Percentiles rank a stretch among this genome's conserved stretches.
Conservation (phyloP, 2,329 filamentous ascomycete species). For the Biscogniauxia marginata region DNA sequence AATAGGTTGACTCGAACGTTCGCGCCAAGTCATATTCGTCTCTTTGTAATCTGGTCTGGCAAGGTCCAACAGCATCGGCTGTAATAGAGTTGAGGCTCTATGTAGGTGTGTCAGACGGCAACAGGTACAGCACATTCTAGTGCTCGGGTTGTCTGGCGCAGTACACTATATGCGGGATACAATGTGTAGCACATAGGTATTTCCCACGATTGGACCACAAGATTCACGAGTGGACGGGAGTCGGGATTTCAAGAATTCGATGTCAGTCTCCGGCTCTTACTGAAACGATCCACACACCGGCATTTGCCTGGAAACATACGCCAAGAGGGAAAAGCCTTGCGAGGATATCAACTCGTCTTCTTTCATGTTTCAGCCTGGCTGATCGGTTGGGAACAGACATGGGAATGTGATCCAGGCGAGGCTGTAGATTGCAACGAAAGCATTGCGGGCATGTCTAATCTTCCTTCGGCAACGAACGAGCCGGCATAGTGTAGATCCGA, state of each 20-base stretch:
- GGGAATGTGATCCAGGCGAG: background rate
- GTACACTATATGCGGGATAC: background rate
- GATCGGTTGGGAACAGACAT: background rate
- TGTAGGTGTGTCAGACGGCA: background rate
- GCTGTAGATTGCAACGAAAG: background rate
- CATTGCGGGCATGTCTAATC: background rate
- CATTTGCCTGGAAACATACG: conserved; percentile 4
- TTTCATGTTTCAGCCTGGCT: background rate
- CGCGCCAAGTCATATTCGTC: background rate
- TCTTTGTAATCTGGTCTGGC: background rate
- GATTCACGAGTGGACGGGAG: conserved; percentile 15
- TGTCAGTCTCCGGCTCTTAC: conserved; percentile 7
- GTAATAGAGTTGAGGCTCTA: conserved; percentile 15
- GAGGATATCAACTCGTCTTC: background rate
- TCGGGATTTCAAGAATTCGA: conserved; percentile 15
- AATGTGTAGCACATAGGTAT: conserved; percentile 17
- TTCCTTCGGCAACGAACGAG: background rate
- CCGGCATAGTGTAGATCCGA: background rate
- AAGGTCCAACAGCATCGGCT: background rate
- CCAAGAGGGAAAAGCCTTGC: background rate
- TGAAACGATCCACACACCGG: conserved; percentile 6
- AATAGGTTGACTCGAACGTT: background rate
- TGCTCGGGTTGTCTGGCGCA: background rate
- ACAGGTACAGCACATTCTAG: background rate
- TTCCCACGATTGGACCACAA: conserved; percentile 16